These are phyloP conservation scores for Sporisorium reilianum DNA, from an alignment of 1,284 basidiomycete species.

Conservation along the genomic window DNA sequence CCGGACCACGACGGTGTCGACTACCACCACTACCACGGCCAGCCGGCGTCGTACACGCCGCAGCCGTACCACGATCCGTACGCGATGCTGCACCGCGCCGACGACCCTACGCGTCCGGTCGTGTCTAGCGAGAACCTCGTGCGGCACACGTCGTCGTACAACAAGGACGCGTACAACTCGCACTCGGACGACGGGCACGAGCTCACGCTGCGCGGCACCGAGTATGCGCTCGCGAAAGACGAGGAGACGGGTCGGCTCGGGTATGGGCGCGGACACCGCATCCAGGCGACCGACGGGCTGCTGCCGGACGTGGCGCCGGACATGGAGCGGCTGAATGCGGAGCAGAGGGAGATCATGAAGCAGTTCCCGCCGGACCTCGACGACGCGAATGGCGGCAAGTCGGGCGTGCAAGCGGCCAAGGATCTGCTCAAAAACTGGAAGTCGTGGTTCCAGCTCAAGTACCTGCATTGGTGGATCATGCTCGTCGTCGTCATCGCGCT, in stretches of 20 bases:
- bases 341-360: slow-evolving; percentile 57
- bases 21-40: slow-evolving; percentile 28
- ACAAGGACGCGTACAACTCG: slow-evolving; percentile 15
- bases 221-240: slow-evolving; percentile 24
- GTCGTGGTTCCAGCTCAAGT: slow-evolving; percentile 49
- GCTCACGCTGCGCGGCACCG: slow-evolving; percentile 14
- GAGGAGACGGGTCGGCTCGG: slow-evolving; percentile 23
- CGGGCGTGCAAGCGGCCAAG: slow-evolving; percentile 31
- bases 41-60: not conserved
- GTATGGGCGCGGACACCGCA: slow-evolving; percentile 23
- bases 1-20: slow-evolving; percentile 26
- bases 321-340: slow-evolving; percentile 43
- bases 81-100: slow-evolving; percentile 6
- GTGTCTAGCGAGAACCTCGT: slow-evolving; percentile 22
- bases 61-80: slow-evolving; percentile 45
- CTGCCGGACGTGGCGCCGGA: slow-evolving; percentile 43
- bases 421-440: slow-evolving; percentile 52
- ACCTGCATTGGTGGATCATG: slow-evolving; percentile 72
- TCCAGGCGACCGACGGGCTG: slow-evolving; percentile 45
- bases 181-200: slow-evolving; percentile 21
- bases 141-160: not conserved
- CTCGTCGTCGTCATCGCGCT: slow-evolving; percentile 71
- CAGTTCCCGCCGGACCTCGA: slow-evolving; percentile 64
- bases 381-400: slow-evolving; percentile 46
- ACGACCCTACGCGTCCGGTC: slow-evolving; percentile 12